Conservation (phyloP, 2,329 filamentous ascomycete genomes). For the Fragosphaeria purpurea region DNA sequence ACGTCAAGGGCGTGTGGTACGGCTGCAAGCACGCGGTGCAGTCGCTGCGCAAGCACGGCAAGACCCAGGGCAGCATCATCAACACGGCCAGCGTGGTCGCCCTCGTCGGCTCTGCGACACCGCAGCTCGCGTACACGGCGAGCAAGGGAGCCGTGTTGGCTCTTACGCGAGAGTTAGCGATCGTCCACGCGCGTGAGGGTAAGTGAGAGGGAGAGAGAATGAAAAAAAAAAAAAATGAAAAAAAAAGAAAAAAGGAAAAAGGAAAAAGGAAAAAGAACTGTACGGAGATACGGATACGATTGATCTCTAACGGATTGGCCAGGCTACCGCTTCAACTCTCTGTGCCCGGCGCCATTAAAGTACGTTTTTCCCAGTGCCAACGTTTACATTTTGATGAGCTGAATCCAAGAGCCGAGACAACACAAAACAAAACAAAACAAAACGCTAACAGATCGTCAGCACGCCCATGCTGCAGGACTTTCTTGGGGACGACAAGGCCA, state of each 20-base stretch:
- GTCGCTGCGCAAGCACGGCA: conserved; percentile 66
- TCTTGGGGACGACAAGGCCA: conserved; percentile 76
- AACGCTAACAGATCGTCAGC: conserved; percentile 12
- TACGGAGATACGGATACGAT: too few species aligned
- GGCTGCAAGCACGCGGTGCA: conserved; percentile 86
- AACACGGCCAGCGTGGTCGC: conserved; percentile 87
- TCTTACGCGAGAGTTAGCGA: conserved; percentile 78
- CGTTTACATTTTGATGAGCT: too few species aligned
- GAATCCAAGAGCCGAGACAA: too few species aligned
- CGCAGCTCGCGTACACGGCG: conserved; percentile 84
- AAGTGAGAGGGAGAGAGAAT: too few species aligned
- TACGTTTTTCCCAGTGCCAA: too few species aligned
- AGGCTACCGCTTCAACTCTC: conserved; percentile 75
- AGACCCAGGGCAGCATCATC: conserved; percentile 72
- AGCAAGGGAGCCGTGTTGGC: conserved; percentile 88
- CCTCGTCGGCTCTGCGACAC: conserved; percentile 74
- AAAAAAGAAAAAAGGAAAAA: too few species aligned
- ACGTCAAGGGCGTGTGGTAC: conserved; percentile 95
- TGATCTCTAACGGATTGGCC: too few species aligned
- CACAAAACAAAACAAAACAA: too few species aligned
- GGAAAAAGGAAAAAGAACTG: too few species aligned
- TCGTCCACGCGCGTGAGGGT: conserved; percentile 78
- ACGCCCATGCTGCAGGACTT: conserved; percentile 86
- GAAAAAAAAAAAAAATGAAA: too few species aligned
- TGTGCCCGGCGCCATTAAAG: conserved; percentile 84